Conservation (phyloP, 345 rosid species). For the Erysimum cheiranthoides region DNA sequence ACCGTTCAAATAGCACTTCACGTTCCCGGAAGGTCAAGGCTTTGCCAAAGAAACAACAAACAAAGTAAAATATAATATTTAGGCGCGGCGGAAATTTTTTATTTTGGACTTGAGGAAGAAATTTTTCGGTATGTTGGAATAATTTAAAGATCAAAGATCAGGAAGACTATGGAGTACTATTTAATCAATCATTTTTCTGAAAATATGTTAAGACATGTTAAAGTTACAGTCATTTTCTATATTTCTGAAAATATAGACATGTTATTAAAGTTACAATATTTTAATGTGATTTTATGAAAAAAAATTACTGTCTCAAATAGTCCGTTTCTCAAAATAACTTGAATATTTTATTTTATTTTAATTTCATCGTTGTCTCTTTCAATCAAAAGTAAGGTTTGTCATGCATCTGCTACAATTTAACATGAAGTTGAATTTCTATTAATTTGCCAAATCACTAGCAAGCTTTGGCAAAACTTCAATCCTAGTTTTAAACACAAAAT, state of each 20-base stretch:
- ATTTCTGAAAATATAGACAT: no score
- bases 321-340: no score
- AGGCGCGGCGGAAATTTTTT: constrained; percentile 10
- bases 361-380: background rate
- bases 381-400: background rate
- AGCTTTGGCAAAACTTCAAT: background rate
- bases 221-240: no score
- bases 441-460: background rate
- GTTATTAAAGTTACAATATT: no score
- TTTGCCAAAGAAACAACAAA: constrained; percentile 24
- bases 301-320: no score
- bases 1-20: constrained; percentile 23
- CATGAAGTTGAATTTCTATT: background rate
- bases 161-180: no score
- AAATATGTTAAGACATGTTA: no score
- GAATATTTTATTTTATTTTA: no score
- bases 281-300: no score
- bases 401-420: background rate
- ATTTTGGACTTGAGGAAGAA: background rate
- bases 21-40: constrained; percentile 28
- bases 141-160: background rate
- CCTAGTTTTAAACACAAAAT: background rate
- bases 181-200: no score
- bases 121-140: background rate
- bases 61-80: constrained; percentile 2